These are phyloP conservation scores for Amanita polypyramis DNA, from an alignment of 768 basidiomycete genomes.

Conservation along the genomic window DNA sequence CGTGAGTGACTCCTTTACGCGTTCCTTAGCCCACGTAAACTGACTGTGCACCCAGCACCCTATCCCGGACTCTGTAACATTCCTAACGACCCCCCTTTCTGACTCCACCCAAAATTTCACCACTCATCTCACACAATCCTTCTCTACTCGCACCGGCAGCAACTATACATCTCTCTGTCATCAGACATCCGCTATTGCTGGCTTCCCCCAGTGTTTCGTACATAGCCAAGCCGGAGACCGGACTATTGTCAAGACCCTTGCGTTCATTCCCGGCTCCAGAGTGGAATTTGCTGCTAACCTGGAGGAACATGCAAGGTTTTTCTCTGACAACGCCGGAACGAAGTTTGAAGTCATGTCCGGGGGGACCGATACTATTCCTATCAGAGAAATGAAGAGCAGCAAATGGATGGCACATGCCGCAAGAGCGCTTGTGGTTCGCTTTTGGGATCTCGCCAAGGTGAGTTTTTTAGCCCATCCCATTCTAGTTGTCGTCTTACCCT, in stretches of 20 bases:
- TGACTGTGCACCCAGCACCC: slow-evolving; percentile 14
- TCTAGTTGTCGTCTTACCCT: slow-evolving; percentile 1
- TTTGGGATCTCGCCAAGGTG: slow-evolving; percentile 77
- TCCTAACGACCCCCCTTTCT: slow-evolving; percentile 32
- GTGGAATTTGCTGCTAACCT: slow-evolving; percentile 40
- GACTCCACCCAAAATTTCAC: slow-evolving; percentile 38
- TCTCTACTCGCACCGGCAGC: slow-evolving; percentile 31
- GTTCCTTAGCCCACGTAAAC: slow-evolving; percentile 1
- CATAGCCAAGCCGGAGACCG: slow-evolving; percentile 24
- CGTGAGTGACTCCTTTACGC: slow-evolving; percentile 16
- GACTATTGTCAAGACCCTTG: slow-evolving; percentile 35
- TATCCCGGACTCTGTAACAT: slow-evolving; percentile 20
- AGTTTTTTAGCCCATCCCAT: slow-evolving; percentile 7
- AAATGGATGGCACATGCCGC: slow-evolving; percentile 89
- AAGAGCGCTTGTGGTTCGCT: slow-evolving; percentile 62
- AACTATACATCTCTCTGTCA: slow-evolving; percentile 47
- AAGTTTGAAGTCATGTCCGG: slow-evolving; percentile 39
- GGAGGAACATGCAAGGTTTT: slow-evolving; percentile 12
- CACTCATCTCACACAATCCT: slow-evolving; percentile 30
- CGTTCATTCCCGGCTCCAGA: slow-evolving; percentile 37
- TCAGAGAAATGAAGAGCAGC: slow-evolving; percentile 68
- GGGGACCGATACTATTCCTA: slow-evolving; percentile 35
- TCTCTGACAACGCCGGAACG: slow-evolving; percentile 29
- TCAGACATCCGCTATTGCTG: slow-evolving; percentile 17
- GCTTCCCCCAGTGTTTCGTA: slow-evolving; percentile 26